Evolutionary conservation across 2,329 filamentous ascomycete genomes (phyloP), one percentile per base, ranked within the genome.

Genomic region (Verticillium nubilum): DNA sequence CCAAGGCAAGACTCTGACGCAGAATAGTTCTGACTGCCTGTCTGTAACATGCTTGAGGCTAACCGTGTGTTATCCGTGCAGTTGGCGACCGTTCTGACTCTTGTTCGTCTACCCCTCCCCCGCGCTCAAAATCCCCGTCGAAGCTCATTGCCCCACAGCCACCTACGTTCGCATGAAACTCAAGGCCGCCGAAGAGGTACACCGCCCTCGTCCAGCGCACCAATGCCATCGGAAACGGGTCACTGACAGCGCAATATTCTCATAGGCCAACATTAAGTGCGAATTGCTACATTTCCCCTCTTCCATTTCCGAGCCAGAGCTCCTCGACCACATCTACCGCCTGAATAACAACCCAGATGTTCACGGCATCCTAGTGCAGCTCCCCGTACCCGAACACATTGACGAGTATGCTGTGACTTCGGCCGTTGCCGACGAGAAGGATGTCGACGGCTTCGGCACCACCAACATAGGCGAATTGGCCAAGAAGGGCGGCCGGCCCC

Each of bases 101-200:
- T 37, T 89, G 91, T 96, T 83, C 72, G 87, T 72, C 63, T 63
- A 58, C 59, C 63, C 58, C 55, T 66, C 59, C 63, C 62, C 66
- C 64, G 63, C 64, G 60, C 33, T 63, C 33, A 27, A 60, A 55
- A 62, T 64, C 58, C 65, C 61, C 60, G 67, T 70, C 19, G 9
- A 50, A 69, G 73, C 70, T 74, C 67, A 73, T 67, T 64, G 61
- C 60, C 60, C 64, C 61, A 60, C 69, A 94, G 90, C 88, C 70
- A 98, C 94, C 57, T 99, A 99, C 90, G 94, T 99, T 77, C 93
- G 93, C 78, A 99, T 99, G 95, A 99, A 99, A 81, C 80, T 97
- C 71, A 99, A 97, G 84, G 95, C 95, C 66, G 95, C 95, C 60
- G 82, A 91, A 73, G 95, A 98, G 84, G 90, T 92, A 79, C 67